These are phyloP conservation scores for Kokia cookei DNA, from an alignment of 441 rosid species.

Conservation along the genomic window DNA sequence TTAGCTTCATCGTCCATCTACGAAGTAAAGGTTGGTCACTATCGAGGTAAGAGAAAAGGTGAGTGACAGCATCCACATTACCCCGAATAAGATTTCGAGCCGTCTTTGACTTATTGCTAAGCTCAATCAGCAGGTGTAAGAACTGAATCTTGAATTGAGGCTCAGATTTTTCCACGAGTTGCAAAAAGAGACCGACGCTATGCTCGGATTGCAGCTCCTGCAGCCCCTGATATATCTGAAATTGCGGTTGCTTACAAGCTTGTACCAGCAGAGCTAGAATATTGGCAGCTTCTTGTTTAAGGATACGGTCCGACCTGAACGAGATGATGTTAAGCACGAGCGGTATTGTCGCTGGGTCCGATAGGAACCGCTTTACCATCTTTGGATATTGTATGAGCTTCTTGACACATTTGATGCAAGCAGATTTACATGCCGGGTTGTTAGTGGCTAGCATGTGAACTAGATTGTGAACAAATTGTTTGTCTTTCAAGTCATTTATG, in stretches of 20 bases:
- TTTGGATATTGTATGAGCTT: conserved; percentile 28
- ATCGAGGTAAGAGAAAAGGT: conserved; percentile 35
- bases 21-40: conserved; percentile 17
- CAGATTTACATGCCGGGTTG: conserved; percentile 32
- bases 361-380: conserved; percentile 31
- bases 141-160: conserved; percentile 28
- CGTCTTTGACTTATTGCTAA: conserved; percentile 33
- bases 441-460: conserved; percentile 39
- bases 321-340: conserved; percentile 30
- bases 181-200: conserved; percentile 35
- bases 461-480: conserved; percentile 30
- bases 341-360: conserved; percentile 32
- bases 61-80: conserved; percentile 19
- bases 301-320: conserved; percentile 23
- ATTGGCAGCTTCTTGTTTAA: conserved; percentile 42
- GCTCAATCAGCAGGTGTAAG: conserved; percentile 41
- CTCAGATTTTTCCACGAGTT: conserved; percentile 20
- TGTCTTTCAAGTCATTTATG: conserved; percentile 30
- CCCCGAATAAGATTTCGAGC: conserved; percentile 26
- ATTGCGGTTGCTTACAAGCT: conserved; percentile 25
- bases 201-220: conserved; percentile 45
- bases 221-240: conserved; percentile 31
- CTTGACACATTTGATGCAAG: conserved; percentile 40
- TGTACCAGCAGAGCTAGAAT: conserved; percentile 33
- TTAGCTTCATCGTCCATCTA: conserved; percentile 40